Evolutionary conservation across 306 rosid genomes (phyloP), one percentile per base, ranked within the genome.

Genomic region (Coriaria nepalensis): DNA sequence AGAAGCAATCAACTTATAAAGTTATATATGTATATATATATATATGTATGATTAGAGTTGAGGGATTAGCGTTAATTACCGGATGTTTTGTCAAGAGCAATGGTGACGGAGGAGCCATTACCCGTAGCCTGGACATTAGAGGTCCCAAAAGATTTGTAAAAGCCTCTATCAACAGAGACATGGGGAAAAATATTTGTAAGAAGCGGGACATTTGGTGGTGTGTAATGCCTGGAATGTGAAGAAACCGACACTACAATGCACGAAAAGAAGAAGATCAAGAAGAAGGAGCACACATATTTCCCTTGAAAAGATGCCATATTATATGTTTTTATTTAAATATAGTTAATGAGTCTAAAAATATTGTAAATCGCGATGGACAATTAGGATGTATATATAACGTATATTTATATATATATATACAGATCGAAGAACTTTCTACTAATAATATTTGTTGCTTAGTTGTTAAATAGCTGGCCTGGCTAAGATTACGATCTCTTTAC

Each of bases 21-120:
- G 11, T 37, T 11, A 52, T 8, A 58, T 20, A 37, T 52, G 33
- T 34, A 45, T 12, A 33, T 2, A 35, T 6, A 13, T 33, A 10
- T 9, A 34, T 29, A 6, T 7, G 2, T 34, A 47, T 38, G 35
- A 43, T 35, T 5, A 2, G 35, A 43, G 13, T 4, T 7, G 9
- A 41, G 6, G n/a, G n/a, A n/a, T n/a, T n/a, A n/a, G 12, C 6
- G 3, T 14, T 12, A 0, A 43, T 40, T 57, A 83, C 95, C 96
- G 63, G 96, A 70, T 60, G 49, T 34, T 69, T 79, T 84, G 79
- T 81, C 73, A 11, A 90, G 95, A 77, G 80, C 64, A 43, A 90
- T 71, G 63, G 77, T 77, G 59, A 80, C 85, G 61, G 67, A 77
- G 61, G 95, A 81, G 67, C 94, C 95, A 67, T 90, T 80, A 47